phyloP scores from a whole-genome alignment of 106 monocot genomes.

The Dactylorhiza incarnata region DNA sequence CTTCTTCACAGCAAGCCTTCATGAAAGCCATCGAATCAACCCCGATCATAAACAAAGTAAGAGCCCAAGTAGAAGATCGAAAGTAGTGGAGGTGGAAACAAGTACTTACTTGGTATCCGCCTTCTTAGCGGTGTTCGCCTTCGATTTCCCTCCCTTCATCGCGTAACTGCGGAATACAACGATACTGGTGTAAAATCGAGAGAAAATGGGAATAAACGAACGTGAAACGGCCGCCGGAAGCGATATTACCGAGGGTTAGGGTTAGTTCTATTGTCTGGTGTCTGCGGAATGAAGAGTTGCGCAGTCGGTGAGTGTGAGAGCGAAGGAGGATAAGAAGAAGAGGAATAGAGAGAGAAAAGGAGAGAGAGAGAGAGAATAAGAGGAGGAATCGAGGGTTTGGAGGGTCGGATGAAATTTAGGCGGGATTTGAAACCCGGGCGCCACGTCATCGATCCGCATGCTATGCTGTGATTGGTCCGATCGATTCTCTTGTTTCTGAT shows the following conservation, averaged over 20 bases:
- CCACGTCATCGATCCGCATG: too few species aligned
- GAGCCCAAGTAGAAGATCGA: not conserved
- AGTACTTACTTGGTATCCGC: not conserved
- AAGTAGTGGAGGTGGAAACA: not conserved
- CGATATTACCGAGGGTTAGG: slow-evolving; percentile 5
- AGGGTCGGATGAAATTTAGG: too few species aligned
- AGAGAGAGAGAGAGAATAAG: not conserved
- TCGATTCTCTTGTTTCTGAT: too few species aligned
- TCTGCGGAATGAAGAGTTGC: not conserved
- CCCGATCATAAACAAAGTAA: not conserved
- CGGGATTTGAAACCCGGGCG: too few species aligned
- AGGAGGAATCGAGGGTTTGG: too few species aligned
- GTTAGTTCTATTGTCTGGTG: not conserved
- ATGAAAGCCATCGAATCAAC: not conserved
- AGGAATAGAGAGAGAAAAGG: not conserved
- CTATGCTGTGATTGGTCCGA: too few species aligned
- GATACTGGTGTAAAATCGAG: not conserved
- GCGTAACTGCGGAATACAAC: not conserved
- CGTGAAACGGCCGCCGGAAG: not conserved
- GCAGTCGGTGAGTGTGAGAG: not conserved
- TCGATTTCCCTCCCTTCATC: slow-evolving; percentile 7
- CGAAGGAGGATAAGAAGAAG: slow-evolving; percentile 4
- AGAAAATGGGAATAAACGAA: not conserved
- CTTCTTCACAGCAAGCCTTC: slow-evolving; percentile 1
- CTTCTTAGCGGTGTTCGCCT: slow-evolving; percentile 9